These are phyloP conservation scores for Orobanche coerulescens DNA, from an alignment of 257 asterid species.

Conservation along the genomic window DNA sequence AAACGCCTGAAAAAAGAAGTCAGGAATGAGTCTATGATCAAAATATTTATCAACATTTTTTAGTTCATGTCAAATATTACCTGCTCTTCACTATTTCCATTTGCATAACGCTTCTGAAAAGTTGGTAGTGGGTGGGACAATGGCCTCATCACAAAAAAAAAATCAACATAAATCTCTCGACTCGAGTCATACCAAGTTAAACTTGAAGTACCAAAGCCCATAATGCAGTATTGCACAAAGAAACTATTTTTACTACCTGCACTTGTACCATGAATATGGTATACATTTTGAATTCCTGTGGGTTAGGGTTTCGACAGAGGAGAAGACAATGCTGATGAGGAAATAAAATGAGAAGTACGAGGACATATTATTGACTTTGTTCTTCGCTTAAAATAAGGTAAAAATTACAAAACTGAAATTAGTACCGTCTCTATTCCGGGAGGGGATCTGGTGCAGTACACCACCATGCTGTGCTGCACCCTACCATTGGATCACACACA, in stretches of 20 bases:
- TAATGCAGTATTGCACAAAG: not conserved
- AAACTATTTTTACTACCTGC: no score
- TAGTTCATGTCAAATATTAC: slow-evolving; percentile 29
- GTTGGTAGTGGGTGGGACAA: slow-evolving; percentile 57
- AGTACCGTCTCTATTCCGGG: no score
- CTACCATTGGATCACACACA: no score
- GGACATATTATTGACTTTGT: no score
- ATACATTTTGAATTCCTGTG: slow-evolving; percentile 72
- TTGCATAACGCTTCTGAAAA: slow-evolving; percentile 70
- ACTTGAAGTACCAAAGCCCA: not conserved
- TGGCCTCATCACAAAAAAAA: slow-evolving; percentile 33
- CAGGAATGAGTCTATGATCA: slow-evolving; percentile 16
- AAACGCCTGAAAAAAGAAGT: slow-evolving; percentile 49
- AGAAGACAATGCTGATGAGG: no score
- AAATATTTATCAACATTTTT: slow-evolving; percentile 1
- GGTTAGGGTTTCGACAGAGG: no score
- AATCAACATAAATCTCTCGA: slow-evolving; percentile 18
- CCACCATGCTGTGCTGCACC: no score
- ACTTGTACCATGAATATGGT: slow-evolving; percentile 63
- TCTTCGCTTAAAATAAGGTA: no score
- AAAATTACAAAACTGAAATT: no score
- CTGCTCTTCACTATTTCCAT: slow-evolving; percentile 87
- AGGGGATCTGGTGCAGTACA: no score
- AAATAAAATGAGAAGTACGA: no score
- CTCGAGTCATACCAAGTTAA: slow-evolving; percentile 4